phyloP scores from a whole-genome alignment of 495 filamentous ascomycete genomes.

The Aspergillus leporis region DNA sequence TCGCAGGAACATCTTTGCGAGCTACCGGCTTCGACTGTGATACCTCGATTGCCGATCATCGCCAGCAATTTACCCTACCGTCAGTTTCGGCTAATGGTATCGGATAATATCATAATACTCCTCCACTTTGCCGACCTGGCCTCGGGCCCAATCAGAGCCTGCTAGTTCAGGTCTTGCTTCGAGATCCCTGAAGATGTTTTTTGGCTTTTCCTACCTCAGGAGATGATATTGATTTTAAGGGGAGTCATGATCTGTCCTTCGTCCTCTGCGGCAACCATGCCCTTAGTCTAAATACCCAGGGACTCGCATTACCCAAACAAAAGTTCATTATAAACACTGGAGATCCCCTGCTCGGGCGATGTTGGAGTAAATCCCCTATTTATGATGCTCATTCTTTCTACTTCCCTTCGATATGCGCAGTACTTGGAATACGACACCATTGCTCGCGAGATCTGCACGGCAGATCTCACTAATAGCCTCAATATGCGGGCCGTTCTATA shows the following conservation, averaged over 20 bases:
- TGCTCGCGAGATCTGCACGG: not conserved
- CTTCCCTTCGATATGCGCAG: not conserved
- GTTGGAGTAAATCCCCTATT: not conserved
- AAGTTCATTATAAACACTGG: too few relatives aligned
- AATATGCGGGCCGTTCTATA: not conserved
- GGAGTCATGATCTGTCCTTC: too few relatives aligned
- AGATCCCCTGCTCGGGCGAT: too few relatives aligned
- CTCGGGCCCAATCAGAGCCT: not conserved
- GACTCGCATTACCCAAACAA: too few relatives aligned
- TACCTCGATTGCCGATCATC: not conserved
- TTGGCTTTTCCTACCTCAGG: too few relatives aligned
- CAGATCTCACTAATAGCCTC: not conserved
- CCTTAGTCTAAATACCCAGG: too few relatives aligned
- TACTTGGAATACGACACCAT: not conserved
- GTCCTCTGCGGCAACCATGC: too few relatives aligned
- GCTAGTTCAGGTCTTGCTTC: not conserved
- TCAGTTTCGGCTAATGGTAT: not conserved
- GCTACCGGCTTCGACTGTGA: not conserved
- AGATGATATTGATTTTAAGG: too few relatives aligned
- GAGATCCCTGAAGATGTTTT: too few relatives aligned
- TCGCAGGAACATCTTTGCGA: not conserved
- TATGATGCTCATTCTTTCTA: not conserved
- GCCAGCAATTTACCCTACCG: not conserved
- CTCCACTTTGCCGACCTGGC: not conserved
- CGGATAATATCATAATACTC: not conserved